Evolutionary conservation across 108 stramenopile genomes (phyloP).

Genomic region (Parietichytrium sp.): DNA sequence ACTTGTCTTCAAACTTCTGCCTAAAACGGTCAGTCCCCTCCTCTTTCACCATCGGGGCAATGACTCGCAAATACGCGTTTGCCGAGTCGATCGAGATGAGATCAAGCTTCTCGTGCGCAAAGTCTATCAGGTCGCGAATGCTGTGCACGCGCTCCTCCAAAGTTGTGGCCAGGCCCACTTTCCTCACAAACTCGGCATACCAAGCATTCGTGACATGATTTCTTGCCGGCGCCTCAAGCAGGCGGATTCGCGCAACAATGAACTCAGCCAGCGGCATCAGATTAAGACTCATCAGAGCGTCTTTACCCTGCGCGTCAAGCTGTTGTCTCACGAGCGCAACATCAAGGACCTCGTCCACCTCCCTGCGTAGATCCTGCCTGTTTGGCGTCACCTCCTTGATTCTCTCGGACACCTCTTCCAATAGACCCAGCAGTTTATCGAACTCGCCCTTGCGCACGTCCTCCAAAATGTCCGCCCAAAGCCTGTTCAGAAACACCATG

Average conservation of each 20-base stretch:
- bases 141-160: not conserved
- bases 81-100: not conserved
- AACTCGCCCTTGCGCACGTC: not conserved
- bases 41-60: not conserved
- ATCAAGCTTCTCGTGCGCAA: conserved; percentile 28
- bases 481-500: not conserved
- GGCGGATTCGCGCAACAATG: conserved; percentile 8
- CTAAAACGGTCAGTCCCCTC: not conserved
- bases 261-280: not conserved
- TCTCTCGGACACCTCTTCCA: not conserved
- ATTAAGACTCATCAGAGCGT: not conserved
- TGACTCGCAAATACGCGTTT: not conserved
- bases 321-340: not conserved
- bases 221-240: conserved; percentile 28
- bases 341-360: conserved; percentile 2
- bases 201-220: not conserved
- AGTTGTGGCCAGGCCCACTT: not conserved
- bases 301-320: not conserved
- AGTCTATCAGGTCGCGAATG: conserved; percentile 8
- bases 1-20: not conserved
- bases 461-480: conserved; percentile 16
- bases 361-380: not conserved
- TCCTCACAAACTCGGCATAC: not conserved
- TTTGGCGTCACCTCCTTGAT: not conserved
- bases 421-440: not conserved